Evolutionary conservation across 164 flowering plant genomes (phyloP).

Genomic region (Houttuynia cordata): DNA sequence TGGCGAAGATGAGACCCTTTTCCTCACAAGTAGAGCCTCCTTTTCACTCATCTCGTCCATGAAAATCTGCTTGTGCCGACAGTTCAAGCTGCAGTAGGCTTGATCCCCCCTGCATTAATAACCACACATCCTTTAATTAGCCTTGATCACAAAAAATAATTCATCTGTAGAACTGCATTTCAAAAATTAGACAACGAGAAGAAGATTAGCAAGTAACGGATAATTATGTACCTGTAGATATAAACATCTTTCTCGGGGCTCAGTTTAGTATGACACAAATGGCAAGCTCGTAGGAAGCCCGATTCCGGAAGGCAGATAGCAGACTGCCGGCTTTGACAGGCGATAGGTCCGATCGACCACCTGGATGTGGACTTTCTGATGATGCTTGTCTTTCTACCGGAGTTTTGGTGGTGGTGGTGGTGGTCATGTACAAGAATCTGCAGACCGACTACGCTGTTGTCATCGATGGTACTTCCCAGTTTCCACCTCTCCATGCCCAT

Average conservation of each 20-base stretch:
- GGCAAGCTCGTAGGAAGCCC: conserved; percentile 32
- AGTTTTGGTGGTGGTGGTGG: not conserved
- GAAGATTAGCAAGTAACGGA: not conserved
- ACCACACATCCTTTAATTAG: not conserved
- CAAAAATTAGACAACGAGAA: not conserved
- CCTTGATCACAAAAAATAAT: too few species aligned
- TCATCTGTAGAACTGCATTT: too few species aligned
- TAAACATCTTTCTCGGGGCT: conserved; percentile 36
- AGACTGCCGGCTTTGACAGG: not conserved
- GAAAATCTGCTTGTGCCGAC: conserved; percentile 32
- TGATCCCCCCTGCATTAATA: conserved; percentile 34
- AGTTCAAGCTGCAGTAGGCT: conserved; percentile 46
- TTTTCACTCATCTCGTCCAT: conserved; percentile 35
- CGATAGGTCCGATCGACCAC: not conserved
- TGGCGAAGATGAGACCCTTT: conserved; percentile 10
- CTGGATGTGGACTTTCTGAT: conserved; percentile 16
- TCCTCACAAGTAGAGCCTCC: conserved; percentile 16
- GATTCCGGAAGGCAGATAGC: not conserved
- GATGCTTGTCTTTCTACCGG: conserved; percentile 12
- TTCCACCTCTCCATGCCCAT: not conserved
- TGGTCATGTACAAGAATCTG: conserved; percentile 12
- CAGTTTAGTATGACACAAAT: conserved; percentile 33
- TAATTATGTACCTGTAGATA: conserved; percentile 47
- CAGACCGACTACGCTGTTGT: conserved; percentile 17
- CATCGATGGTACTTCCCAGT: not conserved